Evolutionary conservation across 768 basidiomycete genomes (phyloP), one percentile per base, ranked within the genome.

Genomic region (Phaffia australis): DNA sequence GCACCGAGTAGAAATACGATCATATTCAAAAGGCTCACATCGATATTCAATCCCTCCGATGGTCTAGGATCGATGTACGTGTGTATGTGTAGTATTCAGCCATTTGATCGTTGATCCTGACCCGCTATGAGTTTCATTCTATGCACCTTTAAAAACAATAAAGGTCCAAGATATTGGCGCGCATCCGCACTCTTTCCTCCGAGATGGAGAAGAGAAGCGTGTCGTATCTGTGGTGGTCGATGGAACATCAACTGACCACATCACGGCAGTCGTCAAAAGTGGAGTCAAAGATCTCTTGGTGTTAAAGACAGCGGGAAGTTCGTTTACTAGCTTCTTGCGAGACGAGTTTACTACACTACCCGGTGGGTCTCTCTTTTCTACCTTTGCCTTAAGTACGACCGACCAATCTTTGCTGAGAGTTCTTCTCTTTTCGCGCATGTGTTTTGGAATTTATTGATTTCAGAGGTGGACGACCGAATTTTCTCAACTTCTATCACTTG

Each of bases 131-230:
- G 35, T 19, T 8, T 57, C 8, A 57, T 57, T 18, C 4, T 5
- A 14, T 35, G 42, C 46, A 16, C 47, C 47, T n/a, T 42, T 32
- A 19, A 18, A 21, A 56, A 5, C 23, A 21, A 21, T 68, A 35
- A 46, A 69, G 46, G 74, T 79, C 56, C 69, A 74, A 3, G 76
- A 74, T 0, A 74, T 61, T 30, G 66, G 80, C 68, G 79, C 79
- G 1, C 92, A 97, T 75, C 75, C 82, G 8, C 89, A 93, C 74
- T 83, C 89, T 19, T 98, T 94, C 76, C 79, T 82, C 65, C 80
- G 93, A 27, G 89, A 97, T 71, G 94, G 93, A 1, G 89, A 92
- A 3, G 93, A 98, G 74, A 94, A 88, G 79, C 81, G 84, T 4
- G 74, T 85, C 42, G 81, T 85, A 7, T 82, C 82, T 23, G 83